These are phyloP conservation scores for Lentinula raphanica DNA, from an alignment of 768 basidiomycete species.

Conservation along the genomic window DNA sequence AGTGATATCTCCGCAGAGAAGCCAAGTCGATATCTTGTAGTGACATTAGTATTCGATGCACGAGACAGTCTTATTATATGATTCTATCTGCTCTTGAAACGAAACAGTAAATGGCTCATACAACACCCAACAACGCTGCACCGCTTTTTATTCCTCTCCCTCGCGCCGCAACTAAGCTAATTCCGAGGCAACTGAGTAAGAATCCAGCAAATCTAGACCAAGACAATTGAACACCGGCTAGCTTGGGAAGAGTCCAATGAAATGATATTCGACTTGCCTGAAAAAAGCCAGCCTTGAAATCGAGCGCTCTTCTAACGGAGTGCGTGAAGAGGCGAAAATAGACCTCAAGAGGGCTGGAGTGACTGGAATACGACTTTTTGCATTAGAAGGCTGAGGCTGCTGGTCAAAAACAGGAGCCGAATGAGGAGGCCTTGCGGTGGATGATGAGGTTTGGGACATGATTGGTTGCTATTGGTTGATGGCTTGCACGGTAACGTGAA, in stretches of 20 bases:
- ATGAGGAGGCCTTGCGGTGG: conserved; percentile 32
- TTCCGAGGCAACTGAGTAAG: conserved; percentile 73
- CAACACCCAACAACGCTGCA: conserved; percentile 66
- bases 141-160: conserved; percentile 63
- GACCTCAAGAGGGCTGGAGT: conserved; percentile 77
- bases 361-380: conserved; percentile 67
- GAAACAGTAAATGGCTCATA: conserved; percentile 21
- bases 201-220: conserved; percentile 70
- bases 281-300: conserved; percentile 86
- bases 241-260: not conserved
- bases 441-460: conserved; percentile 47
- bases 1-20: conserved; percentile 47
- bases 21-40: conserved; percentile 43
- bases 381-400: conserved; percentile 37
- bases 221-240: not conserved
- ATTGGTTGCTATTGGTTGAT: conserved; percentile 3
- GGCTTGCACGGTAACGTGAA: conserved; percentile 4
- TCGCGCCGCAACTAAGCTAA: conserved; percentile 69
- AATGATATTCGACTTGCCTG: conserved; percentile 40
- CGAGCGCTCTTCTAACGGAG: conserved; percentile 74
- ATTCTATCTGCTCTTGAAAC: not conserved
- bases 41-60: not conserved
- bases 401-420: conserved; percentile 18
- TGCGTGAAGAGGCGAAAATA: conserved; percentile 83
- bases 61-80: conserved; percentile 16